These are phyloP conservation scores for Colletotrichum abscissum DNA, from an alignment of 2,329 filamentous ascomycete genomes.

Conservation along the genomic window DNA sequence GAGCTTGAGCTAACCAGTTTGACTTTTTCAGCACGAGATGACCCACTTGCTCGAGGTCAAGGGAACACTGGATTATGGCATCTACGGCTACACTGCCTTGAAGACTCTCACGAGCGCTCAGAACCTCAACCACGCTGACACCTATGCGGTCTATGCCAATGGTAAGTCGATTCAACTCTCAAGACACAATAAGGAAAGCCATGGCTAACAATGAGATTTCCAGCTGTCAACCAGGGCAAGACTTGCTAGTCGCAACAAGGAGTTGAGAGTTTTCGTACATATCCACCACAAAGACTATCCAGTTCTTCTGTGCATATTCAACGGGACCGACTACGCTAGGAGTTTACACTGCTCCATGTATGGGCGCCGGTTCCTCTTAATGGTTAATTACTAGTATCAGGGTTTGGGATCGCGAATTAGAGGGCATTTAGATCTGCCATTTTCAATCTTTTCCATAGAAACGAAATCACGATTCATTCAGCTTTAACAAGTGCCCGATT, in stretches of 20 bases:
- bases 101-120: slow-evolving; percentile 13
- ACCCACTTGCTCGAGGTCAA: slow-evolving; percentile 69
- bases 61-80: slow-evolving; percentile 54
- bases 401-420: not conserved
- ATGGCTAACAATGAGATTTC: not conserved
- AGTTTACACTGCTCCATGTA: not conserved
- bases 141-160: slow-evolving; percentile 36
- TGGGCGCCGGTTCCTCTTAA: not conserved
- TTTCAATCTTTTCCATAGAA: slow-evolving; percentile 1
- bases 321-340: not conserved
- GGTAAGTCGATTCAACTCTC: not conserved
- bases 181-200: not conserved
- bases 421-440: not conserved
- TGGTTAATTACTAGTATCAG: not conserved
- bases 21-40: slow-evolving; percentile 74
- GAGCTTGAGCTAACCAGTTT: slow-evolving; percentile 58
- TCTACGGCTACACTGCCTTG: slow-evolving; percentile 36
- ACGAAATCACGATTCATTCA: slow-evolving; percentile 11
- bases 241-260: slow-evolving; percentile 1
- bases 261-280: not conserved
- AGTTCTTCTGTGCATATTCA: slow-evolving; percentile 10
- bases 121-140: slow-evolving; percentile 37
- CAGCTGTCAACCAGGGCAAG: slow-evolving; percentile 18
- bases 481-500: not conserved
- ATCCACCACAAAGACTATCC: not conserved